phyloP scores from a whole-genome alignment of 2,329 filamentous ascomycete genomes.

The Colletotrichum cordylinicola region DNA sequence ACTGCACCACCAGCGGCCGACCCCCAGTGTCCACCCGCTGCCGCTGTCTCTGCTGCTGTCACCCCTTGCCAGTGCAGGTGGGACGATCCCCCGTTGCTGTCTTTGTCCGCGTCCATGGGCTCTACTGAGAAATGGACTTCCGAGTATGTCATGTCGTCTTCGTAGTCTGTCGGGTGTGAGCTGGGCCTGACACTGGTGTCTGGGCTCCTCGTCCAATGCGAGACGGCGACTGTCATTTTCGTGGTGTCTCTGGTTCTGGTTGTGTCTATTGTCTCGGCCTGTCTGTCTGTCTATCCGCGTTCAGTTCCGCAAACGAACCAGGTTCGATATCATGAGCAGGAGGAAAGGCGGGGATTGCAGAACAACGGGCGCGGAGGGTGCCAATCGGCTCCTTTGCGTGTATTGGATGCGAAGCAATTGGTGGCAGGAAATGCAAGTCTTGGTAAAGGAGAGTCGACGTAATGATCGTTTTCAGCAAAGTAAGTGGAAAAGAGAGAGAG shows the following conservation, averaged over 20 bases:
- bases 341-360: not conserved
- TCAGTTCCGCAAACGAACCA: constrained; percentile 14
- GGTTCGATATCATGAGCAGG: not conserved
- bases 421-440: not conserved
- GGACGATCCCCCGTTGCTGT: constrained; percentile 13
- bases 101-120: constrained; percentile 21
- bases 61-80: constrained; percentile 12
- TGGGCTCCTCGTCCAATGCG: constrained; percentile 22
- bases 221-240: constrained; percentile 22
- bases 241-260: not conserved
- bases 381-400: not conserved
- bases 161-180: constrained; percentile 12
- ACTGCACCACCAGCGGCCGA: not conserved
- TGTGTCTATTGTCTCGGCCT: not conserved
- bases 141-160: constrained; percentile 17
- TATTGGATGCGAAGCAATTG: not conserved
- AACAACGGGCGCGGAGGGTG: constrained; percentile 2
- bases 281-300: not conserved
- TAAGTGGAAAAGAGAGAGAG: constrained; percentile 1
- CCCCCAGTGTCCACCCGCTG: not conserved
- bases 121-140: constrained; percentile 20
- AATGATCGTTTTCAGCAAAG: constrained; percentile 15
- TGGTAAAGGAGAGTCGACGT: not conserved
- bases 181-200: constrained; percentile 13
- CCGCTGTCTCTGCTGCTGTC: constrained; percentile 1